Conservation (phyloP, 1,139 yeast genomes). For the Scheffersomyces segobiensis region DNA sequence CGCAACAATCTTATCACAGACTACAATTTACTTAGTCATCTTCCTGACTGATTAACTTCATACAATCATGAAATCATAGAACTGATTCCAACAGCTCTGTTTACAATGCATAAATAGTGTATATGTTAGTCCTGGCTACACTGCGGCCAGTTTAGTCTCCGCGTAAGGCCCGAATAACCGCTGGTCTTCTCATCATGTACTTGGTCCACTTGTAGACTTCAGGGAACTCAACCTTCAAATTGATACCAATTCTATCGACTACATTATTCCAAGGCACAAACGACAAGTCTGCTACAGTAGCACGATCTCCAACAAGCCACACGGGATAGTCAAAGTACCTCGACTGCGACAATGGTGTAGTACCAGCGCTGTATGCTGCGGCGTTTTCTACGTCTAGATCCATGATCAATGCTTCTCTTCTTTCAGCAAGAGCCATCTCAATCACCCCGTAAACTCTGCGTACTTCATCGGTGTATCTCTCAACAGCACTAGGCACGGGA, state of each 20-base stretch:
- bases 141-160: slow-evolving; percentile 42
- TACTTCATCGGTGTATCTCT: slow-evolving; percentile 90
- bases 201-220: slow-evolving; percentile 97
- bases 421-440: slow-evolving; percentile 93
- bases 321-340: slow-evolving; percentile 91
- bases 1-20: not conserved
- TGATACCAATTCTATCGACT: slow-evolving; percentile 88
- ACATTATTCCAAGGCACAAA: slow-evolving; percentile 98
- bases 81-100: not conserved
- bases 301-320: slow-evolving; percentile 90
- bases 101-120: not conserved
- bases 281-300: slow-evolving; percentile 87
- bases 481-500: slow-evolving; percentile 85
- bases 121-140: not conserved
- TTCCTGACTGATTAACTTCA: not conserved
- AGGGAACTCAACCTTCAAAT: slow-evolving; percentile 83
- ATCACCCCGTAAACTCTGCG: slow-evolving; percentile 91
- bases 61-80: not conserved
- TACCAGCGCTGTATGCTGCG: slow-evolving; percentile 85
- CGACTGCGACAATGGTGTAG: slow-evolving; percentile 83
- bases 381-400: slow-evolving; percentile 87
- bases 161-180: slow-evolving; percentile 74
- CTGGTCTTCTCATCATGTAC: slow-evolving; percentile 87
- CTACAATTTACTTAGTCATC: not conserved
- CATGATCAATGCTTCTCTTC: slow-evolving; percentile 88